Evolutionary conservation across 169 alveolate genomes (phyloP).

Genomic region (Miamiensis avidus): DNA sequence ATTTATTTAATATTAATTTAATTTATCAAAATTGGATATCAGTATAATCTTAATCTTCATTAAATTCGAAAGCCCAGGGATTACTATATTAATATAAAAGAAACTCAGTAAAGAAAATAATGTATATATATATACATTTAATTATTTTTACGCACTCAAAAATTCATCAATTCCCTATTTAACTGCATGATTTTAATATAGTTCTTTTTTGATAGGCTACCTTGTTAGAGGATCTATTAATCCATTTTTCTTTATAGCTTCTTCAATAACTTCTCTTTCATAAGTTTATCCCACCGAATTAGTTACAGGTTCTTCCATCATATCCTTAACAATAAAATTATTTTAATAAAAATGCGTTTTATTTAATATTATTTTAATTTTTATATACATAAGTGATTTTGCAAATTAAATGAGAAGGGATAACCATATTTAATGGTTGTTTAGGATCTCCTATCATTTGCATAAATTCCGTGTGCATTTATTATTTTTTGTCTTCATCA

Average conservation of each 20-base stretch:
- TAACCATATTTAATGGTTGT: conserved; percentile 12
- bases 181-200: conserved; percentile 26
- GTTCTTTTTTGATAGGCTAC: conserved; percentile 20
- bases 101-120: neutral
- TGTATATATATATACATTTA: neutral
- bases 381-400: conserved; percentile 29
- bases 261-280: conserved; percentile 36
- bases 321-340: neutral
- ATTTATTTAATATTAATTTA: neutral
- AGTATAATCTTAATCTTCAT: conserved; percentile 1
- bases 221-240: conserved; percentile 45
- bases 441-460: conserved; percentile 37
- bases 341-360: too few species aligned
- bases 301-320: conserved; percentile 48
- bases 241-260: conserved; percentile 39
- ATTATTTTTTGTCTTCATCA: neutral
- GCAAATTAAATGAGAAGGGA: conserved; percentile 39
- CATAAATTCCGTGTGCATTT: conserved; percentile 11
- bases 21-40: conserved; percentile 32
- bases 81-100: conserved; percentile 7
- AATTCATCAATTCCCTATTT: conserved; percentile 35
- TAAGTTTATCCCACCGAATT: conserved; percentile 41
- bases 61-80: conserved; percentile 46
- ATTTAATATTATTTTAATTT: too few species aligned
- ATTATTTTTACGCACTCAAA: neutral